A percentile compares a stretch with the other conserved stretches of the same genome.
These are phyloP conservation scores for Microcyclosporella mali DNA, from an alignment of 2,329 filamentous ascomycete species.

Conservation along the genomic window DNA sequence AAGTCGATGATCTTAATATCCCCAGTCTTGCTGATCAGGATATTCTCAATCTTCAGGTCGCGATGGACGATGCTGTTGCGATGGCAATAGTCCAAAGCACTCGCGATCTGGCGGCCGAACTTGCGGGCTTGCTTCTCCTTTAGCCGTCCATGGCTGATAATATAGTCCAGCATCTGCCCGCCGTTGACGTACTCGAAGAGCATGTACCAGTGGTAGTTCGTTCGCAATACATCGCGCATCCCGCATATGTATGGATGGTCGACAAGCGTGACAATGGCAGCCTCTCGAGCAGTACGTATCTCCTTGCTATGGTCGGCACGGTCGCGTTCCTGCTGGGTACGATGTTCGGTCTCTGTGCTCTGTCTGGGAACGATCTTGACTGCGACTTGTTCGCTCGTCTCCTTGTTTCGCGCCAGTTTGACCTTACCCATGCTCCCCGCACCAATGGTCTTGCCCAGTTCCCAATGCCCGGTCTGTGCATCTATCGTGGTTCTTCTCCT, in stretches of 20 bases:
- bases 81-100: slow-evolving; percentile 94
- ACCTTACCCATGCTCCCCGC: slow-evolving; percentile 99
- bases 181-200: slow-evolving; percentile 98
- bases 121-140: slow-evolving; percentile 98
- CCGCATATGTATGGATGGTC: slow-evolving; percentile 95
- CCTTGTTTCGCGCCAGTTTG: slow-evolving; percentile 84
- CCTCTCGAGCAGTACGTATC: slow-evolving; percentile 87
- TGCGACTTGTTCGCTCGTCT: slow-evolving; percentile 88
- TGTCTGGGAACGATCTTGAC: slow-evolving; percentile 95
- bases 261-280: slow-evolving; percentile 89
- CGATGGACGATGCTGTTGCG: slow-evolving; percentile 97
- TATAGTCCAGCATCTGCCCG: slow-evolving; percentile 98
- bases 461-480: slow-evolving; percentile 80
- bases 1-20: slow-evolving; percentile 99
- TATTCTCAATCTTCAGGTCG: slow-evolving; percentile 98
- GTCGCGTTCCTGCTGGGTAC: slow-evolving; percentile 67
- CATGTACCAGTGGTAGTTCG: slow-evolving; percentile 99
- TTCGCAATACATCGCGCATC: slow-evolving; percentile 89
- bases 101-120: slow-evolving; percentile 94
- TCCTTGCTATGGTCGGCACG: slow-evolving; percentile 95
- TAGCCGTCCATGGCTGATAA: slow-evolving; percentile 93
- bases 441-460: slow-evolving; percentile 92
- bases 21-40: slow-evolving; percentile 96
- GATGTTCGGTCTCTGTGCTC: slow-evolving; percentile 71
- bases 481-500: slow-evolving; percentile 73